Evolutionary conservation across 169 alveolate species (phyloP).

Genomic region (Toxoplasma gondii): DNA sequence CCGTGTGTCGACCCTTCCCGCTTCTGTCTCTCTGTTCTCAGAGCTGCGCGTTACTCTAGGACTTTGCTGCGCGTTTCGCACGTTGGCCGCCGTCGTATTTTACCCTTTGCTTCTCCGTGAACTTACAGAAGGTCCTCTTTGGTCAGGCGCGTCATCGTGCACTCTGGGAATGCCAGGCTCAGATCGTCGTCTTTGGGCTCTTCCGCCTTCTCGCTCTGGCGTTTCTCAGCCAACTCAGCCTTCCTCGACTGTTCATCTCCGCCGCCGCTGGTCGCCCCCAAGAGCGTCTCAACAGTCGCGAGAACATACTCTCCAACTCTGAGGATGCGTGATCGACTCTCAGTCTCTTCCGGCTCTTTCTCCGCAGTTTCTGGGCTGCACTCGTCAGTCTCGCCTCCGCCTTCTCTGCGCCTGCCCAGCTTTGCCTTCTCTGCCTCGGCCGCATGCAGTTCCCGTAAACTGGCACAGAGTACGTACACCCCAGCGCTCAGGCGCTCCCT

Average conservation of each 20-base stretch:
- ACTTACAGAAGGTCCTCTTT: constrained; percentile 11
- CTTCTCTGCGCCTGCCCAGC: background rate
- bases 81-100: no score
- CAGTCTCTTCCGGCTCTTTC: background rate
- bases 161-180: background rate
- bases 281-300: background rate
- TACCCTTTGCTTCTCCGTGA: background rate
- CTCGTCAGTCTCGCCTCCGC: background rate
- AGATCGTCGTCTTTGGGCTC: background rate
- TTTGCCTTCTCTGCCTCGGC: background rate
- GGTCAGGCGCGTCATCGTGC: background rate
- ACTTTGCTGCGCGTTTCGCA: no score
- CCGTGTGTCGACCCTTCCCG: no score
- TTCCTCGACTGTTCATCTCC: background rate
- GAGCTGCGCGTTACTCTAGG: no score
- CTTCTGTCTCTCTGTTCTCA: no score
- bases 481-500: background rate
- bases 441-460: background rate
- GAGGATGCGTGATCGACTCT: background rate
- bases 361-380: no score
- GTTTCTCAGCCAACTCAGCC: background rate
- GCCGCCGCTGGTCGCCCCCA: background rate
- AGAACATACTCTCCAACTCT: background rate
- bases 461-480: background rate
- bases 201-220: no score